Percentiles rank a stretch among this genome's conserved stretches.
These are phyloP conservation scores for Penicillium mononematosum DNA, from an alignment of 495 filamentous ascomycete genomes.

Conservation along the genomic window DNA sequence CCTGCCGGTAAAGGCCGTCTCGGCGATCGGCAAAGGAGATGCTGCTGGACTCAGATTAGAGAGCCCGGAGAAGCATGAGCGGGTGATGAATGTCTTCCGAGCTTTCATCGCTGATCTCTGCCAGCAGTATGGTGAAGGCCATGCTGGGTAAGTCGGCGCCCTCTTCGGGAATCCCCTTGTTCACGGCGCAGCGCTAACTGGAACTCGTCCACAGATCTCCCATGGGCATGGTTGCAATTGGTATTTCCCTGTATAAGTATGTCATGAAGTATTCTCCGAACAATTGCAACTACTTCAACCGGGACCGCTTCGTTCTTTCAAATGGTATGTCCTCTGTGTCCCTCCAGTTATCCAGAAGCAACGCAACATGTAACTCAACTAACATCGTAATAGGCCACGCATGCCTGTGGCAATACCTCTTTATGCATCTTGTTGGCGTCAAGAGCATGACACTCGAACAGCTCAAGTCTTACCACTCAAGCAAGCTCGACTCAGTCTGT, in stretches of 20 bases:
- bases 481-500: conserved; percentile 43
- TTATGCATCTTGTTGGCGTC: conserved; percentile 55
- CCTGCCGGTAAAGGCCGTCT: conserved; percentile 8
- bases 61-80: conserved; percentile 28
- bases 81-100: conserved; percentile 49
- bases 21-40: neutral
- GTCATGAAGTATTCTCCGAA: conserved; percentile 90
- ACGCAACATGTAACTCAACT: too few species aligned
- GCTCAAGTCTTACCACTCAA: conserved; percentile 53
- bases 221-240: conserved; percentile 64
- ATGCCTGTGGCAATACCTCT: conserved; percentile 55
- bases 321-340: conserved; percentile 14
- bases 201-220: too few species aligned
- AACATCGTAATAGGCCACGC: conserved; percentile 41
- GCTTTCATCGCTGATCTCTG: conserved; percentile 55
- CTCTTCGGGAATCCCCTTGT: too few species aligned
- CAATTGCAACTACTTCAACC: conserved; percentile 82
- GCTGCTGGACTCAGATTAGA: neutral
- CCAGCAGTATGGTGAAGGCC: conserved; percentile 54
- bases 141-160: conserved; percentile 49
- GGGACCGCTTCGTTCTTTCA: conserved; percentile 86
- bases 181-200: too few species aligned
- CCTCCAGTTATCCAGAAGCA: too few species aligned
- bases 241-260: conserved; percentile 83
- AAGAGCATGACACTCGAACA: conserved; percentile 55